Conservation (phyloP, 257 asterid species). For the Salvia miltiorrhiza region DNA sequence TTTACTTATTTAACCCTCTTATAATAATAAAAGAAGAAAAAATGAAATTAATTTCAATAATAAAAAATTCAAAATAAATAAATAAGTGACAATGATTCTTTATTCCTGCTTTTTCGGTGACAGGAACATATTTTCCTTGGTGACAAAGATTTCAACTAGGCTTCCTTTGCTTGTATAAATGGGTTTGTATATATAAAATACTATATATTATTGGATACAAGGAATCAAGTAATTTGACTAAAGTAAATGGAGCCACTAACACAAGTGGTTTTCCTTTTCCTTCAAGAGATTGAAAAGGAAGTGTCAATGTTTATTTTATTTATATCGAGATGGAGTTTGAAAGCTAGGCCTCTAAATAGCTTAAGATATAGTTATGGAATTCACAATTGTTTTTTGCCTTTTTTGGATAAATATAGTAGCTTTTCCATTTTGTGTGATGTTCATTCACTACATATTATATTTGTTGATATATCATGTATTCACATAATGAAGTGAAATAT, state of each 20-base stretch:
- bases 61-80: too few species aligned
- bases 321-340: neutral
- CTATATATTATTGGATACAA: neutral
- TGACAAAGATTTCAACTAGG: conserved; percentile 30
- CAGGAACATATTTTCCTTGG: conserved; percentile 17
- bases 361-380: neutral
- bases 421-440: too few species aligned
- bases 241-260: conserved; percentile 14
- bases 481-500: too few species aligned
- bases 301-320: neutral
- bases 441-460: too few species aligned
- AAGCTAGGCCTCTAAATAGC: too few species aligned
- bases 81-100: conserved; percentile 20
- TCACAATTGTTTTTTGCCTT: neutral
- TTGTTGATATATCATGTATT: too few species aligned
- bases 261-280: conserved; percentile 25
- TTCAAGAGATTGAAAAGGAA: conserved; percentile 8
- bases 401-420: too few species aligned
- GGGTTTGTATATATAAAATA: neutral
- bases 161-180: conserved; percentile 18
- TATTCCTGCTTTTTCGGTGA: conserved; percentile 12
- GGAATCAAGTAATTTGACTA: neutral
- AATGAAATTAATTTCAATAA: too few species aligned
- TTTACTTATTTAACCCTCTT: too few species aligned
- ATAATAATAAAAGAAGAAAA: too few species aligned